phyloP scores from a whole-genome alignment of 106 monocot species.

The Dactylorhiza incarnata region DNA sequence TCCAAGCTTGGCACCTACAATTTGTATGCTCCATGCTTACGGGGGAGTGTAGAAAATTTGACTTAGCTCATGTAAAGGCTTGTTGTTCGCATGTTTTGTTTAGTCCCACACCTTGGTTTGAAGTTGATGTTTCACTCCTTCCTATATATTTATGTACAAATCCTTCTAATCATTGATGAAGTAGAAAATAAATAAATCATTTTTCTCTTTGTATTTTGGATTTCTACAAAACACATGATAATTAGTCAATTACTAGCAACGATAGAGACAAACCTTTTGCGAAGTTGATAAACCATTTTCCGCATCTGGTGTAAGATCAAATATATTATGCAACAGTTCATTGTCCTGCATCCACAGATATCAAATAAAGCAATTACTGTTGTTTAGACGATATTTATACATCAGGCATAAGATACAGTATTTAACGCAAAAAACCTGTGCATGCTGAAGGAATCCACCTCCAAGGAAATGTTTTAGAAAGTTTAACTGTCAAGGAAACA shows the following conservation, averaged over 20 bases:
- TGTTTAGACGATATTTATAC: not conserved
- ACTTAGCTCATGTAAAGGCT: too few relatives aligned
- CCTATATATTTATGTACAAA: too few relatives aligned
- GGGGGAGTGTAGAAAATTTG: too few relatives aligned
- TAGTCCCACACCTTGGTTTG: too few relatives aligned
- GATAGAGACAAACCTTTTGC: constrained; percentile 51
- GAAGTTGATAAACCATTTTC: constrained; percentile 39
- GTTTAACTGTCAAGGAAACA: constrained; percentile 55
- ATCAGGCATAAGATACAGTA: not conserved
- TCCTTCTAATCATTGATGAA: too few relatives aligned
- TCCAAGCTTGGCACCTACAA: too few relatives aligned
- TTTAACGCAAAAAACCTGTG: constrained; percentile 37
- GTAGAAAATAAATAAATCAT: too few relatives aligned
- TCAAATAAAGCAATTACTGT: not conserved
- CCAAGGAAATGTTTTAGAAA: constrained; percentile 85
- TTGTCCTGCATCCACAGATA: constrained; percentile 48
- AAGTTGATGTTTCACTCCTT: too few relatives aligned
- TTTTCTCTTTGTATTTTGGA: too few relatives aligned
- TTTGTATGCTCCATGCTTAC: too few relatives aligned
- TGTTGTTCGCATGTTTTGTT: too few relatives aligned
- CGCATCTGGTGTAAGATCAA: constrained; percentile 48
- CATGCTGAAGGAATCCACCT: constrained; percentile 87
- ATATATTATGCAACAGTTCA: constrained; percentile 75
- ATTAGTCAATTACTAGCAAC: not conserved
- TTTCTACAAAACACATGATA: not conserved